Evolutionary conservation across 257 asterid species (phyloP), one percentile per base, ranked within the genome.

Genomic region (Rhazya stricta): DNA sequence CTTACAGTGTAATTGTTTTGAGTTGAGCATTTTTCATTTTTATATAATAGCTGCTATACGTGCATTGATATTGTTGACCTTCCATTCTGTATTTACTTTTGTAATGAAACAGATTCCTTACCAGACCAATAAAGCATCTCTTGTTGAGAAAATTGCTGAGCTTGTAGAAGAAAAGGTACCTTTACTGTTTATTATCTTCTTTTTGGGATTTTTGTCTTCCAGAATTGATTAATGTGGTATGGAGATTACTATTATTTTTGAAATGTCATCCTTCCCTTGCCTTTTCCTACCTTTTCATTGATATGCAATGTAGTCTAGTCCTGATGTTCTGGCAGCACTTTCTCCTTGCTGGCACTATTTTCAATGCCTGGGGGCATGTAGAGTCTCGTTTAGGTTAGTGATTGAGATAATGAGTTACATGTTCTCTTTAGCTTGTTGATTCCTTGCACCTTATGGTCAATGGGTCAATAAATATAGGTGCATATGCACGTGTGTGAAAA

Each of bases 71-170:
- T 6, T n/a, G 27, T 51, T 19, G 13, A 37, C 36, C 13, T 50
- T 75, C 34, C 29, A 8, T 75, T 68, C 76, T 65, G 30, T 71
- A 61, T 80, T 62, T 56, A 39, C 78, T 73, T 74, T 73, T 73
- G 43, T 39, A 79, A 58, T 73, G 85, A 60, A 83, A 82, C 92
- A 95, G 99, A 84, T 95, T 74, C 98, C 99, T 21, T 95, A 95
- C 71, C 99, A 92, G 87, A 91, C 97, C 78, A 95, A 95, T 86
- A 92, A 95, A 86, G 97, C 99, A 21, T 88, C 97, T 53, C 96
- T 95, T 79, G 97, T 95, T 65, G 89, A 85, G 90, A 95, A 92
- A 85, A 95, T 95, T 74, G 99, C 97, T 45, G 94, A 92, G 74
- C 99, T 92, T 81, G 99, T 91, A 72, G 99, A 91, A 76, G 84